Base-by-base conservation (phyloP, 1,284 basidiomycete genomes). In the Fomitopsis schrenkii region DNA sequence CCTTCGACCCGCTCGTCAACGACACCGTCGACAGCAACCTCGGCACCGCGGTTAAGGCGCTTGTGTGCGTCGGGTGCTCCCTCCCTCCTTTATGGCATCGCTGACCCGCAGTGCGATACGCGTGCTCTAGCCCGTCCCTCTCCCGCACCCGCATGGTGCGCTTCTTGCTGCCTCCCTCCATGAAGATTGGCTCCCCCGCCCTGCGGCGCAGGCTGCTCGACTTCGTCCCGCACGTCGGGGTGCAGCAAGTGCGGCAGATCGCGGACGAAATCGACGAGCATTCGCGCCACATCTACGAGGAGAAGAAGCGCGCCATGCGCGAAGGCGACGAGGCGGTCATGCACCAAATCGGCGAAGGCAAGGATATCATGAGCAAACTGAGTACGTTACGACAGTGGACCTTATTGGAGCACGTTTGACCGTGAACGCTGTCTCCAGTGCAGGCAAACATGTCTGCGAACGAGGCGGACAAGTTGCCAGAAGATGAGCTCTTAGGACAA, bases 1-100 rank as follows among this genome's bases (percentile, higher is more conserved):
- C 75, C 1, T 80, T 80, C 59, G 74, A 77, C 60, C 44, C 72
- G 3, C 66, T 76, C n/a, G 64, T 63, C 19, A 59, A 64, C 3
- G 65, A 70, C 35, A 60, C 57, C 15, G 57, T 63, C 3, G 68
- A 74, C 57, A 60, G 62, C n/a, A 74, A 68, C 53, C 79, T 33
- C 59, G 68, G 67, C 4, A 64, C 70, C 15, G 64, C 74, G 1
- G 55, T 76, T n/a, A 75, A 75, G 65, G 58, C 61, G 8, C 60
- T 75, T 10, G 58, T 71, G 75, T 75, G 55, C 46, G 69, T 62
- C 26, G 30, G 1, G 12, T 15, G 33, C 36, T 44, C 2, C 44
- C 38, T 40, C 12, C 12, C 9, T 19, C 53, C 1, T 56, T 41
- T 15, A 4, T 14, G 9, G 38, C 14, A 22, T 17, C 30, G 28